These are phyloP conservation scores for Dimargaris xerosporica DNA, from an alignment of 192 early-diverging fungal species.

Conservation along the genomic window DNA sequence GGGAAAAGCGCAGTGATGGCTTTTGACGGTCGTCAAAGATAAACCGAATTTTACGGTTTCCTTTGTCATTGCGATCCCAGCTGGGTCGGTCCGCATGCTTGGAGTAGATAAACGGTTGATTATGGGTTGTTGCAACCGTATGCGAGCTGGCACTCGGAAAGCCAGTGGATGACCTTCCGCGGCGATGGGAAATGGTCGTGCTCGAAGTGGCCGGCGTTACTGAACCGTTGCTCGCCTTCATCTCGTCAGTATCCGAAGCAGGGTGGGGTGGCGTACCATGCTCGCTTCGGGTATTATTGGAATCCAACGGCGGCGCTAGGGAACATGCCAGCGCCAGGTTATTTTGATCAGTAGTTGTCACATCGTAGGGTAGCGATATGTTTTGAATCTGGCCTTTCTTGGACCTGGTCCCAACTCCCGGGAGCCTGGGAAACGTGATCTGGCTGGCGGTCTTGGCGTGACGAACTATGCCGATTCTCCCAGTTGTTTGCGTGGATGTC, in stretches of 20 bases:
- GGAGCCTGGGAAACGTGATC: neutral
- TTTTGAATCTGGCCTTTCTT: no score
- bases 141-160: neutral
- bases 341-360: no score
- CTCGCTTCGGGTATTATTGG: no score
- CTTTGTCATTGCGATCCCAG: neutral
- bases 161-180: neutral
- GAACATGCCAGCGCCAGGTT: no score
- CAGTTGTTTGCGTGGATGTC: neutral
- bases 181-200: neutral
- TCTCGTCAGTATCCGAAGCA: neutral
- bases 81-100: neutral
- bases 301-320: no score
- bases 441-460: neutral
- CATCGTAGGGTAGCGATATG: no score
- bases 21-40: slow-evolving; percentile 4
- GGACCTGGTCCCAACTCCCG: neutral
- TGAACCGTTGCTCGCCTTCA: neutral
- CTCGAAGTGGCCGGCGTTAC: neutral
- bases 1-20: neutral
- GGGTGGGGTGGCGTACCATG: neutral
- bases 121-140: neutral
- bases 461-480: neutral
- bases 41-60: neutral
- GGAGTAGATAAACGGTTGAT: neutral